These are phyloP conservation scores for Quercus lobata DNA, from an alignment of 331 rosid genomes.

Conservation along the genomic window DNA sequence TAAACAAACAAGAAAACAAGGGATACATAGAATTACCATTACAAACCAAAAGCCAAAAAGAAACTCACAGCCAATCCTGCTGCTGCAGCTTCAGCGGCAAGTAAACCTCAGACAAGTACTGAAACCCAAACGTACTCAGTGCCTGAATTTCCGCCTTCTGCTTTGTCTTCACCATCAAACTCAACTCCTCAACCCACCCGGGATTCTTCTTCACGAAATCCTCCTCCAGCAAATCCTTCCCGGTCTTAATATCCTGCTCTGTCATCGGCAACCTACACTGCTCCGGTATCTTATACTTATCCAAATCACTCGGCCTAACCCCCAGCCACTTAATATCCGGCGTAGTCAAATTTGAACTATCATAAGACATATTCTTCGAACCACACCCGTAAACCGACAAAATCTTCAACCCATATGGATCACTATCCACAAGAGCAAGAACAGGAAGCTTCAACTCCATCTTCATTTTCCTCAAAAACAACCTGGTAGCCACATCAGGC, in stretches of 20 bases:
- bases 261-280: conserved; percentile 94
- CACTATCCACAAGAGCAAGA: conserved; percentile 90
- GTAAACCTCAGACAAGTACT: conserved; percentile 82
- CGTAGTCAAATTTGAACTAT: conserved; percentile 85
- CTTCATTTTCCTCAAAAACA: conserved; percentile 90
- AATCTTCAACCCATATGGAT: conserved; percentile 87
- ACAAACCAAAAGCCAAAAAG: neutral
- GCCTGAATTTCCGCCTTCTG: conserved; percentile 99
- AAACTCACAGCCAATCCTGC: conserved; percentile 72
- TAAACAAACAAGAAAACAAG: neutral
- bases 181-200: conserved; percentile 86
- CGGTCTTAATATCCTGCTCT: conserved; percentile 97
- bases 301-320: conserved; percentile 87
- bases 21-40: neutral
- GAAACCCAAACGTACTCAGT: conserved; percentile 83
- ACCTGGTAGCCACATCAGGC: conserved; percentile 86
- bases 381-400: conserved; percentile 90
- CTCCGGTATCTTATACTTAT: conserved; percentile 89
- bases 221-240: conserved; percentile 90
- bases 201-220: conserved; percentile 97
- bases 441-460: conserved; percentile 81
- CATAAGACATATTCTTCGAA: conserved; percentile 93
- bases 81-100: conserved; percentile 90
- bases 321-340: conserved; percentile 97
- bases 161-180: conserved; percentile 91